phyloP scores from a whole-genome alignment of 148 eudicot genomes.

The Tetragonia tetragonoides region DNA sequence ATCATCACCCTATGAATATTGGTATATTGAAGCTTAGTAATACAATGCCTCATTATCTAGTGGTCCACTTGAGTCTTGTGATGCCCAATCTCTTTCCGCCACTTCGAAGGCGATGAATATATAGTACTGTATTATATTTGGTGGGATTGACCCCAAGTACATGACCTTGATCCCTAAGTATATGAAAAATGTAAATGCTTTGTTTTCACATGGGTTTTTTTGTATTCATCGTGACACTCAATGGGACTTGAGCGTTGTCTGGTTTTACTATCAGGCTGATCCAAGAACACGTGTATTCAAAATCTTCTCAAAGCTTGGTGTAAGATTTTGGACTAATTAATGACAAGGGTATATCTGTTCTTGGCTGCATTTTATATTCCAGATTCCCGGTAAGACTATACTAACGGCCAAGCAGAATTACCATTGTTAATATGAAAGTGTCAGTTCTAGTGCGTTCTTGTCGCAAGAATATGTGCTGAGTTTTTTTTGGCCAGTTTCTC shows the following conservation, averaged over 20 bases:
- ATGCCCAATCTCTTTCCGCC: neutral
- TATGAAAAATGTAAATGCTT: neutral
- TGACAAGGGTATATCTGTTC: slow-evolving; percentile 20
- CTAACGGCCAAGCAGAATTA: slow-evolving; percentile 21
- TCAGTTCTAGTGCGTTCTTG: slow-evolving; percentile 29
- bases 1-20: slow-evolving; percentile 6
- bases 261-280: slow-evolving; percentile 3
- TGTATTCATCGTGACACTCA: neutral
- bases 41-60: slow-evolving; percentile 10
- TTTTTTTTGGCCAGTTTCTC: slow-evolving; percentile 26
- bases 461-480: slow-evolving; percentile 32
- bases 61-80: neutral
- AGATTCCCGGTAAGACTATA: slow-evolving; percentile 27
- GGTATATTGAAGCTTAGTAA: slow-evolving; percentile 26
- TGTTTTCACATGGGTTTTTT: neutral
- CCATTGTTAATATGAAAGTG: slow-evolving; percentile 5
- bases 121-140: neutral
- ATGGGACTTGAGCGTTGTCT: neutral
- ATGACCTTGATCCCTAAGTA: neutral
- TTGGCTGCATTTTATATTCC: slow-evolving; percentile 15
- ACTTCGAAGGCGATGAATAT: neutral
- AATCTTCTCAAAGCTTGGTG: slow-evolving; percentile 15
- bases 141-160: neutral
- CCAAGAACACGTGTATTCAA: slow-evolving; percentile 7
- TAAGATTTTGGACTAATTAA: neutral